These are phyloP conservation scores for Gryganskiella cystojenkinii DNA, from an alignment of 192 early-diverging fungal species.

Conservation along the genomic window DNA sequence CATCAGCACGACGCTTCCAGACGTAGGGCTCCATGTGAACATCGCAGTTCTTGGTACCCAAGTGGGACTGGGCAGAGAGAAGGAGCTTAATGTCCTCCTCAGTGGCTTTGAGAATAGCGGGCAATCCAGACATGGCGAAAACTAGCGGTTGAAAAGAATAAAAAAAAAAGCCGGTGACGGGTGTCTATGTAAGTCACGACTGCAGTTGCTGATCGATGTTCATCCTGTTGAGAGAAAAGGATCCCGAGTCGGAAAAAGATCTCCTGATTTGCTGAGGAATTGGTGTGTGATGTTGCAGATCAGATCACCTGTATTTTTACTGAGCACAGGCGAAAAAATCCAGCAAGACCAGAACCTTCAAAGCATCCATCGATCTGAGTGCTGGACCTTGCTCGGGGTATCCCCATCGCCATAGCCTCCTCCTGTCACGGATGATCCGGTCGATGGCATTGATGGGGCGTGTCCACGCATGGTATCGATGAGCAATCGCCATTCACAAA, in stretches of 20 bases:
- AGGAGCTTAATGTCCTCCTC: conserved; percentile 95
- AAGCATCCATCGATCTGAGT: too few relatives aligned
- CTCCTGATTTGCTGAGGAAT: neutral
- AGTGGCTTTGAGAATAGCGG: conserved; percentile 71
- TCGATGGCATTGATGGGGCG: too few relatives aligned
- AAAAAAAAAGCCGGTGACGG: neutral
- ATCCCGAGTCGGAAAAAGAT: too few relatives aligned
- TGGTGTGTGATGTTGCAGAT: too few relatives aligned
- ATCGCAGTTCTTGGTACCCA: conserved; percentile 98
- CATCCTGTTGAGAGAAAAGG: too few relatives aligned
- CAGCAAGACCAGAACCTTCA: too few relatives aligned
- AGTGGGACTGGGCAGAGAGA: conserved; percentile 96
- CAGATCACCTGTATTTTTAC: neutral
- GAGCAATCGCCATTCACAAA: too few relatives aligned
- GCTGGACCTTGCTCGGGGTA: too few relatives aligned
- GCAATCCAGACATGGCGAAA: conserved; percentile 61
- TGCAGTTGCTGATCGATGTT: too few relatives aligned
- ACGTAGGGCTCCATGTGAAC: conserved; percentile 96
- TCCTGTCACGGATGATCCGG: too few relatives aligned
- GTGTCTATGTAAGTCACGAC: neutral
- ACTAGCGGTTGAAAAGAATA: conserved; percentile 13
- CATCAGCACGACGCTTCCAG: conserved; percentile 97
- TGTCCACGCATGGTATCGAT: too few relatives aligned
- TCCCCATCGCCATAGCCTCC: too few relatives aligned
- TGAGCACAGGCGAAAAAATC: neutral